phyloP scores from a whole-genome alignment of 352 stramenopile genomes.

The Globisporangium orthogonon region DNA sequence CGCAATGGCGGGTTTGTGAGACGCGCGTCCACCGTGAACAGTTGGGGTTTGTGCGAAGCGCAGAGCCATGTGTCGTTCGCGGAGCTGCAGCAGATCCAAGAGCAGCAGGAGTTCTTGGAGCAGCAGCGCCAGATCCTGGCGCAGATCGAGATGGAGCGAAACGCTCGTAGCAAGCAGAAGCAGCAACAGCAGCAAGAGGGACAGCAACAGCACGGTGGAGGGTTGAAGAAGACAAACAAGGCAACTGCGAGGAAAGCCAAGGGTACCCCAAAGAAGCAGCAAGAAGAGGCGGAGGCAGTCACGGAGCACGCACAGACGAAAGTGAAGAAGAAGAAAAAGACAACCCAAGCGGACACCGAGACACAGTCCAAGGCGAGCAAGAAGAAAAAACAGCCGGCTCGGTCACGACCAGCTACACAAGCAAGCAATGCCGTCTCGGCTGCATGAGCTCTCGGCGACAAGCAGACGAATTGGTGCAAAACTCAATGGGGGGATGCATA shows the following conservation, averaged over 20 bases:
- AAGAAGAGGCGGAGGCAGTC: not conserved
- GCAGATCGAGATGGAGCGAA: slow-evolving; percentile 30
- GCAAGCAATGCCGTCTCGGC: not conserved
- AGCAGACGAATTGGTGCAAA: too few species aligned
- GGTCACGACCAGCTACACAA: not conserved
- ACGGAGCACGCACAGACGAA: not conserved
- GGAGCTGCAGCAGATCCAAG: slow-evolving; percentile 56
- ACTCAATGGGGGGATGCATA: too few species aligned
- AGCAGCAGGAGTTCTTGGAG: slow-evolving; percentile 55
- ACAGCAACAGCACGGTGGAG: not conserved
- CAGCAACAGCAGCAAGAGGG: slow-evolving; percentile 16
- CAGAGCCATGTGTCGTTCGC: slow-evolving; percentile 46
- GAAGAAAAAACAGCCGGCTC: not conserved
- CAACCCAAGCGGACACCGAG: not conserved
- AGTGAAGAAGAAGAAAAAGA: not conserved
- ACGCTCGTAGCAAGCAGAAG: slow-evolving; percentile 1
- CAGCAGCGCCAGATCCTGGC: slow-evolving; percentile 61
- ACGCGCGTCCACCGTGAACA: slow-evolving; percentile 54
- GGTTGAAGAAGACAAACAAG: not conserved
- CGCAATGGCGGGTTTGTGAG: slow-evolving; percentile 24
- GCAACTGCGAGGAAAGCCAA: not conserved
- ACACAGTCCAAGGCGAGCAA: not conserved
- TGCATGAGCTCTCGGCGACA: not conserved
- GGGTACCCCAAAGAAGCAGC: not conserved
- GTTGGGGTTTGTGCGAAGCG: slow-evolving; percentile 49